These are phyloP conservation scores for Fusarium lateritium DNA, from an alignment of 2,329 filamentous ascomycete species.

Conservation along the genomic window DNA sequence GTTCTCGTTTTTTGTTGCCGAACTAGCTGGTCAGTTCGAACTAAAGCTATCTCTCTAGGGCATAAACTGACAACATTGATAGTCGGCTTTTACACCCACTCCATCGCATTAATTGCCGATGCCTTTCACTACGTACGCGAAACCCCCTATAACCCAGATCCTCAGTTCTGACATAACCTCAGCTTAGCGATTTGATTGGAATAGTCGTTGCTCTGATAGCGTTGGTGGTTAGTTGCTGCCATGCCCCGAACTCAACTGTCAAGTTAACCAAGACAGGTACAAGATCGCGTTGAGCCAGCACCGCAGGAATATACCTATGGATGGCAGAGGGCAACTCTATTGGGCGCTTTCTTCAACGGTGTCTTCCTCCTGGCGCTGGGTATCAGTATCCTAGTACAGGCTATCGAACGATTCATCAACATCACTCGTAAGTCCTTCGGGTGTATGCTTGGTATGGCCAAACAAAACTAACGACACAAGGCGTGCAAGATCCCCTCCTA, in stretches of 20 bases:
- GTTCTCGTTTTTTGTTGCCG: constrained; percentile 65
- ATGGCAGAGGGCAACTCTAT: constrained; percentile 81
- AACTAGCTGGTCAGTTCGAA: constrained; percentile 61
- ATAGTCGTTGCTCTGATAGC: constrained; percentile 78
- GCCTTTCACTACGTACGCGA: constrained; percentile 78
- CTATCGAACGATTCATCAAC: constrained; percentile 77
- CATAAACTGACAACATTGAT: neutral
- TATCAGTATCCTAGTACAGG: constrained; percentile 80
- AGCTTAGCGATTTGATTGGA: constrained; percentile 80
- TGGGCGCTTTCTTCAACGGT: constrained; percentile 87
- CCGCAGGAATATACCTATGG: constrained; percentile 73
- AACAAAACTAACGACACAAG: constrained; percentile 55
- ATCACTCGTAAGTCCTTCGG: constrained; percentile 61
- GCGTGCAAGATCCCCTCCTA: constrained; percentile 73
- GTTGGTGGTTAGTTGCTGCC: constrained; percentile 65
- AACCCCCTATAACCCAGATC: neutral
- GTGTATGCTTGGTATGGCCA: constrained; percentile 4
- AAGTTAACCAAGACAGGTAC: constrained; percentile 60
- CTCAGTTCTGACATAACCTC: constrained; percentile 24
- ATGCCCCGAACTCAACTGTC: neutral
- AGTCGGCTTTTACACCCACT: constrained; percentile 79
- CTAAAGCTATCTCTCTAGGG: neutral
- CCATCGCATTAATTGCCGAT: constrained; percentile 81
- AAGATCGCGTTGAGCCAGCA: constrained; percentile 66
- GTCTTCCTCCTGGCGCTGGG: constrained; percentile 80